Evolutionary conservation across 208 protist genomes (phyloP), one percentile per base, ranked within the genome.

Genomic region (Wallacemonas sp.): DNA sequence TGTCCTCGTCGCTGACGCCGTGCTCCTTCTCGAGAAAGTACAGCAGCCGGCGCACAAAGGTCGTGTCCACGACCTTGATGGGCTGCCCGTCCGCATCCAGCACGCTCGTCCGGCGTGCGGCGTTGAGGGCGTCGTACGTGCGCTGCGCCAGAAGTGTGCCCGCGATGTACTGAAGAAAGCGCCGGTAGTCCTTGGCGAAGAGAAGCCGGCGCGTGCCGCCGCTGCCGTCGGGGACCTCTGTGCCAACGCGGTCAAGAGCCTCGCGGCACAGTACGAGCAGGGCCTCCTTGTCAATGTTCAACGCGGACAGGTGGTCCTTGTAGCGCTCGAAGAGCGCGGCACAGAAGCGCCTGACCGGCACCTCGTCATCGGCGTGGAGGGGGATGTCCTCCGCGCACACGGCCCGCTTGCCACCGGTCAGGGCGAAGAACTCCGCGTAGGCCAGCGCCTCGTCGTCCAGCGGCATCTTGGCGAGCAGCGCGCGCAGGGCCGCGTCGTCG

Each of bases 121-220:
- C 20, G 18, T 10, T 28, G 61, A 59, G 52, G 32, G 52, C 52
- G 28, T 39, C 52, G 69, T 75, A 75, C 41, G 65, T 70, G 16
- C 38, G 67, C 29, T 65, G 61, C 44, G 64, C 57, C 63, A 79
- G 63, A 57, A 74, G 62, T 18, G 67, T 20, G 5, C 68, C 74
- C 31, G 74, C 45, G 8, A 75, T 44, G 67, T 72, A 79, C 69
- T 79, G 68, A 39, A 79, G 28, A 28, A 79, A 79, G 28, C 67
- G 59, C 50, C 49, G 73, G 65, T 74, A 79, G 38, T 69, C 74
- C 38, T 61, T 57, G 64, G 64, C 65, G 5, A 67, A 69, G 33
- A 79, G 44, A 16, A 57, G 57, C 11, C 20, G n/a, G 10, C 44
- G 33, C 14, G 45, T 38, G 25, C 61, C 23, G 8, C 31, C 65